These are phyloP conservation scores for Moringa oleifera DNA, from an alignment of 345 rosid genomes.

Conservation along the genomic window DNA sequence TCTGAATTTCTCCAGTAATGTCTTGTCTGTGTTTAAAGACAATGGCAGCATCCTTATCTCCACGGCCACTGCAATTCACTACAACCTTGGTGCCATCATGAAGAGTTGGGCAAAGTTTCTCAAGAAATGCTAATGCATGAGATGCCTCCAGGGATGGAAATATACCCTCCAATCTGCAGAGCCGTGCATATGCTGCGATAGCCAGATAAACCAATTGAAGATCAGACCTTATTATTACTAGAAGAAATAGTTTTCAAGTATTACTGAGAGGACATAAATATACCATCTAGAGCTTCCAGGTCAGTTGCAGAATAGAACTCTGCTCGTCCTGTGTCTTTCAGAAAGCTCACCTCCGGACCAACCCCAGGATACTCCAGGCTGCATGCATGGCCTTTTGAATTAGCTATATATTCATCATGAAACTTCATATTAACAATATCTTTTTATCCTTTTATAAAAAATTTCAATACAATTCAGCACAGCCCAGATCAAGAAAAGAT, in stretches of 20 bases:
- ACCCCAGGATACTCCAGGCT: slow-evolving; percentile 85
- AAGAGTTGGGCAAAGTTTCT: slow-evolving; percentile 59
- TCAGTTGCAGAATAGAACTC: slow-evolving; percentile 65
- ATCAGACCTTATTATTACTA: neutral
- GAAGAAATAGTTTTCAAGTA: neutral
- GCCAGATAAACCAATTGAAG: no score
- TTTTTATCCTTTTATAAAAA: no score
- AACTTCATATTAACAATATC: no score
- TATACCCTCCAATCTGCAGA: slow-evolving; percentile 72
- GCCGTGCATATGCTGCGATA: slow-evolving; percentile 42
- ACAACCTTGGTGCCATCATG: slow-evolving; percentile 50
- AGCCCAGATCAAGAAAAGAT: no score
- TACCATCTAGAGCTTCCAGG: slow-evolving; percentile 73
- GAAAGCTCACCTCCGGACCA: slow-evolving; percentile 70
- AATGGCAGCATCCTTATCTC: slow-evolving; percentile 55
- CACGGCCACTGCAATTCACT: slow-evolving; percentile 70
- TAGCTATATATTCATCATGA: no score
- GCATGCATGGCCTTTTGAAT: neutral
- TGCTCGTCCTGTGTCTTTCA: slow-evolving; percentile 63
- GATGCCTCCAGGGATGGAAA: slow-evolving; percentile 71
- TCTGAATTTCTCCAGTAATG: no score
- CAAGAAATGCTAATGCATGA: slow-evolving; percentile 73
- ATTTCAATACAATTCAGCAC: no score
- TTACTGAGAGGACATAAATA: neutral
- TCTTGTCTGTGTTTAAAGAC: slow-evolving; percentile 14